Conservation (phyloP, 345 rosid genomes). For the Punica granatum region DNA sequence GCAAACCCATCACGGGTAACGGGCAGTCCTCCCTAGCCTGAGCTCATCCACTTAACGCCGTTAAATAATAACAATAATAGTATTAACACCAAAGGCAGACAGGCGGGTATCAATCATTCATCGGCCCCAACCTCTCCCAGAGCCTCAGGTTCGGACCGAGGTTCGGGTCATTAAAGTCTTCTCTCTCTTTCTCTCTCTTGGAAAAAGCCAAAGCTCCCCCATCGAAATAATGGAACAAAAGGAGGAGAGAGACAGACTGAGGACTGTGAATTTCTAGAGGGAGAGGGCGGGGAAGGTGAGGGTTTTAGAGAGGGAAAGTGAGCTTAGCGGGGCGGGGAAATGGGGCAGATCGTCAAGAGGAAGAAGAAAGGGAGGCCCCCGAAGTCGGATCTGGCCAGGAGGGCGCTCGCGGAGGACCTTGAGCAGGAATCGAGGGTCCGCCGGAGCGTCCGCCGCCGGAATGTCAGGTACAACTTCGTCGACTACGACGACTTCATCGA, state of each 20-base stretch:
- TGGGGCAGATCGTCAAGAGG: slow-evolving; percentile 91
- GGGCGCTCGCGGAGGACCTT: slow-evolving; percentile 14
- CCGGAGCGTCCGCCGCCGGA: slow-evolving; percentile 62
- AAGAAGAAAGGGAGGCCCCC: slow-evolving; percentile 96
- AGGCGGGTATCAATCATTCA: slow-evolving; percentile 26
- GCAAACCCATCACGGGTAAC: slow-evolving; percentile 29
- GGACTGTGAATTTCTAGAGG: slow-evolving; percentile 9
- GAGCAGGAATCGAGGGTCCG: slow-evolving; percentile 20
- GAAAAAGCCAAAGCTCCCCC: slow-evolving; percentile 18
- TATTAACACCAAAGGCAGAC: background rate
- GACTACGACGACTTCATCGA: slow-evolving; percentile 61
- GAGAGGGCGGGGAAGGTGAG: slow-evolving; percentile 22
- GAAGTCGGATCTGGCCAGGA: slow-evolving; percentile 79
- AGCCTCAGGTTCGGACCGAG: slow-evolving; percentile 36
- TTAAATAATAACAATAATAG: background rate
- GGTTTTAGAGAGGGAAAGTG: slow-evolving; percentile 32
- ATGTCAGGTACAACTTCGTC: slow-evolving; percentile 69
- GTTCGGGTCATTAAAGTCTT: slow-evolving; percentile 24
- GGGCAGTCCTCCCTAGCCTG: slow-evolving; percentile 26
- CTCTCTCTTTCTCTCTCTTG: slow-evolving; percentile 9
- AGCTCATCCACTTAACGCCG: background rate
- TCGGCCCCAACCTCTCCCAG: slow-evolving; percentile 18
- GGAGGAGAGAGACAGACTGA: slow-evolving; percentile 15
- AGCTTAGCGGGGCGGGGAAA: slow-evolving; percentile 25
- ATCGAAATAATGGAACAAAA: background rate